Conservation (phyloP, 805 yeast genomes). For the Wickerhamomyces mucosus region DNA sequence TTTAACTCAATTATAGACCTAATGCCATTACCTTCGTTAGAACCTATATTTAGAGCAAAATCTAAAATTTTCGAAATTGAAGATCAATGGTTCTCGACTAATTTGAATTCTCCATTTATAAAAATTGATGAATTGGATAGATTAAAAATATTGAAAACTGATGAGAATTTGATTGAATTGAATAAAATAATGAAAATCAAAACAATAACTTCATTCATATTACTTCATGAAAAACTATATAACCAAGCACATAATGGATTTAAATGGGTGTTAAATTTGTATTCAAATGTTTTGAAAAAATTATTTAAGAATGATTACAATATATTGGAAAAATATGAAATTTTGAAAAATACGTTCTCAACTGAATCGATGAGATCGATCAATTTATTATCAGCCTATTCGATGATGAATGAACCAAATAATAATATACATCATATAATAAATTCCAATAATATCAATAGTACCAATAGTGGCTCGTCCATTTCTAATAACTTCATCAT, state of each 20-base stretch:
- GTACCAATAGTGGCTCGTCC: too few species aligned
- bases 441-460: too few species aligned
- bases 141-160: not conserved
- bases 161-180: not conserved
- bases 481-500: not conserved
- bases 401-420: too few species aligned
- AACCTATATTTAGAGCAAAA: not conserved
- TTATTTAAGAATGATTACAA: too few species aligned
- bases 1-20: not conserved
- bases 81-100: not conserved
- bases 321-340: not conserved
- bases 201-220: not conserved
- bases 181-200: too few species aligned
- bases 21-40: not conserved
- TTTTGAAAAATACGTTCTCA: not conserved
- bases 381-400: not conserved
- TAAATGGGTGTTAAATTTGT: not conserved
- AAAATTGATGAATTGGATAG: not conserved
- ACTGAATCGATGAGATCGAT: not conserved
- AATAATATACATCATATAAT: too few species aligned
- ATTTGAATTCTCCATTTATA: too few species aligned
- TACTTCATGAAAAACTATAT: not conserved
- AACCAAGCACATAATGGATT: not conserved
- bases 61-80: not conserved
- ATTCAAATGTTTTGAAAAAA: too few species aligned